A percentile compares a stretch with the other conserved stretches of the same genome.
These are phyloP conservation scores for Mortierella sp. DNA, from an alignment of 371 early-diverging fungal species.

Conservation along the genomic window DNA sequence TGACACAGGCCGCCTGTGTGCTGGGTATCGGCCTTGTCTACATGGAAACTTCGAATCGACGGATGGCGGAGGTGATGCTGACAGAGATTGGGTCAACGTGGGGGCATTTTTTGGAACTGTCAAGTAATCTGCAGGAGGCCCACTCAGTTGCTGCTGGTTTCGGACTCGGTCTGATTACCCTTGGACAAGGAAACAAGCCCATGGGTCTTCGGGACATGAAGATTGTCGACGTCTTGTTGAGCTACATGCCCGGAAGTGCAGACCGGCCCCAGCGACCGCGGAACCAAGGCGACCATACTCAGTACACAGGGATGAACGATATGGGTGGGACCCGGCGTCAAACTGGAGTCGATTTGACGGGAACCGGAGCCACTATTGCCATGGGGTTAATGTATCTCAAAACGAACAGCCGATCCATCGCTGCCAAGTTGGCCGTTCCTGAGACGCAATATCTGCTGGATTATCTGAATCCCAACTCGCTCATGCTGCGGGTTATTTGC, in stretches of 20 bases:
- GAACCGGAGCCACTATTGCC: conserved; percentile 85
- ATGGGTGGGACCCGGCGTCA: conserved; percentile 13
- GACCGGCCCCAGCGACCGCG: conserved; percentile 18
- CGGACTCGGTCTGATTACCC: conserved; percentile 83
- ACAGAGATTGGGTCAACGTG: conserved; percentile 71
- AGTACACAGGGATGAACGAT: conserved; percentile 6
- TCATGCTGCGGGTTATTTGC: conserved; percentile 78
- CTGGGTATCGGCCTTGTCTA: conserved; percentile 85
- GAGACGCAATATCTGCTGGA: conserved; percentile 72
- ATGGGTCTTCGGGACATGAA: conserved; percentile 70
- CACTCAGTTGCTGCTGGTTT: conserved; percentile 85
- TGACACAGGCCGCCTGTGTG: conserved; percentile 75
- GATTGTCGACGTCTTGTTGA: conserved; percentile 70
- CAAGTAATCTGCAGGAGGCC: conserved; percentile 65
- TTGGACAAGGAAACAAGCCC: conserved; percentile 77
- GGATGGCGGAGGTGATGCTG: conserved; percentile 80
- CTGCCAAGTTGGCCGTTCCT: conserved; percentile 74
- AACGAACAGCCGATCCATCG: conserved; percentile 77
- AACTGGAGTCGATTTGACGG: conserved; percentile 67
- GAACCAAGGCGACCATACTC: background rate
- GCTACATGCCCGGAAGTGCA: conserved; percentile 60
- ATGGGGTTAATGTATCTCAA: conserved; percentile 87
- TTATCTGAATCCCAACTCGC: conserved; percentile 77
- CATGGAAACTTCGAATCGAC: conserved; percentile 74
- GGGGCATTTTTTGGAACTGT: conserved; percentile 51